Evolutionary conservation across 2,329 filamentous ascomycete species (phyloP).

Genomic region (Nemania sp.): DNA sequence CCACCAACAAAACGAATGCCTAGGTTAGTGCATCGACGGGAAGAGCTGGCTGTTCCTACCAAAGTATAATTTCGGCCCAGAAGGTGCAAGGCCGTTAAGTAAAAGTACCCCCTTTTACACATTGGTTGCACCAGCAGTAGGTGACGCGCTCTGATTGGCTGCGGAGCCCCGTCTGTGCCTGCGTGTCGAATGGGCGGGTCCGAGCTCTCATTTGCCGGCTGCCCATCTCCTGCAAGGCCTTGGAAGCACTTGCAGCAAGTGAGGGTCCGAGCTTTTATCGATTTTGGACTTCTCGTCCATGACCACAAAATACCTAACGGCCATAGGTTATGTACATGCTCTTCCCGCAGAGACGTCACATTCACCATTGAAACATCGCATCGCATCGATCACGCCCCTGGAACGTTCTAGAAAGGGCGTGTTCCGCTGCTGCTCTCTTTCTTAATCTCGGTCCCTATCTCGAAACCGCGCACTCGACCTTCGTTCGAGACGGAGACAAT

Average conservation of each 20-base stretch:
- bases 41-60: conserved; percentile 37
- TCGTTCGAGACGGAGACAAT: conserved; percentile 42
- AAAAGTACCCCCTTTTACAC: conserved; percentile 23
- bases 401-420: conserved; percentile 5
- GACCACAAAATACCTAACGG: neutral
- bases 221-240: conserved; percentile 3
- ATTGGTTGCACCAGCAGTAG: conserved; percentile 6
- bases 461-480: neutral
- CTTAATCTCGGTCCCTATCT: neutral
- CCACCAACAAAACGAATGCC: conserved; percentile 28
- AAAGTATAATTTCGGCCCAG: conserved; percentile 55
- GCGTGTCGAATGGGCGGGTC: conserved; percentile 25
- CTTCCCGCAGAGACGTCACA: too few relatives aligned
- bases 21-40: too few relatives aligned
- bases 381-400: neutral
- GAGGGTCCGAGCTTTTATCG: conserved; percentile 27
- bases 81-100: conserved; percentile 36
- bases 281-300: conserved; percentile 24
- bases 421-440: conserved; percentile 12
- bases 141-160: conserved; percentile 35
- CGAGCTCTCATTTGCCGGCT: conserved; percentile 25
- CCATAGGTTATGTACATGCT: too few relatives aligned
- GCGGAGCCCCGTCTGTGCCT: conserved; percentile 23
- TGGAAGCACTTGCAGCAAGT: conserved; percentile 9
- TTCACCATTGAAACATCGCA: neutral